Evolutionary conservation across 768 basidiomycete genomes (phyloP), one percentile per base, ranked within the genome.

Genomic region (Suillus americanus): DNA sequence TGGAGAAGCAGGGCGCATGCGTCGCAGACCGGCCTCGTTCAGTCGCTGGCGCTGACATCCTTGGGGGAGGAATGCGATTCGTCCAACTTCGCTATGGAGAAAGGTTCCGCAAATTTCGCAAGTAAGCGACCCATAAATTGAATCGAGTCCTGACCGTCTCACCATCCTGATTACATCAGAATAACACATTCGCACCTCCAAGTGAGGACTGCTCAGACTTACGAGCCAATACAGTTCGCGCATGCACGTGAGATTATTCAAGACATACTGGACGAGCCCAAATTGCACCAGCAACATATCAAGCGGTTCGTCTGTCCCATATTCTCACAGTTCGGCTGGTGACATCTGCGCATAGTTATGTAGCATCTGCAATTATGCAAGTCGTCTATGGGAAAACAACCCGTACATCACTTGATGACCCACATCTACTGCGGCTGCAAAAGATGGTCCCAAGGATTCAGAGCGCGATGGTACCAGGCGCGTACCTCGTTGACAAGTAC

Each of bases 41-140:
- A 13, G 82, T 88, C 13, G 80, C 86, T 0, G 86, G 83, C 1
- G 83, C 86, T 3, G 85, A 87, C 30, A 85, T 84, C 0, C 77
- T 88, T 0, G 83, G 82, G 0, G 84, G 85, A 2, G 87, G 86
- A 0, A 87, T 87, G 86, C 73, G 86, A 20, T 79, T 83, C 41
- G 69, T 87, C 63, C 73, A 86, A 5, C 82, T 84, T 9, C 80
- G 82, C 1, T 78, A 80, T 0, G 84, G 85, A 0, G 86, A 86
- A n/a, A 73, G 84, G 41, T 82, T 87, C 56, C 84, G 84, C 73
- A 84, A 83, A 67, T 83, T 86, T 73, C 78, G 86, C 60, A 82
- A 82, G 85, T 84, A 41, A 50, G 62, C 33, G 0, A 48, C 14
- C 4, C n/a, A 10, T 38, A 25, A 5, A 64, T 3, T 1, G 1